Percentiles rank a stretch among this genome's conserved stretches.
Conservation (phyloP, 805 yeast genomes). For the Zygoascus bituminiphila region DNA sequence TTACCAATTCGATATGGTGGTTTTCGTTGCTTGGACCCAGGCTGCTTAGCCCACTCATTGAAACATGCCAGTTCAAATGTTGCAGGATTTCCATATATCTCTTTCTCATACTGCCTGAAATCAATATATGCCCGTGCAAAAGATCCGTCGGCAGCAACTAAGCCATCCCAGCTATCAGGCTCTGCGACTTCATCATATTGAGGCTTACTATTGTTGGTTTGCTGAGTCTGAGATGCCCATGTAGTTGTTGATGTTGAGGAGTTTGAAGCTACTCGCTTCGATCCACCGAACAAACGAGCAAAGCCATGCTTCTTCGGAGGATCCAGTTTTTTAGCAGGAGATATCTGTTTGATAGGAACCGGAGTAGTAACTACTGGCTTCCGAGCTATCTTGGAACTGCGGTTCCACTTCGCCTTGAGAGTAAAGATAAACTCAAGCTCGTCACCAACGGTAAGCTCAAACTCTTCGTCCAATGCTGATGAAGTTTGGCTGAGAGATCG, state of each 20-base stretch:
- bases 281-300: conserved; percentile 11
- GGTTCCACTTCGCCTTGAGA: conserved; percentile 53
- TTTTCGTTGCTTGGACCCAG: conserved; percentile 6
- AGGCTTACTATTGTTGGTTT: conserved; percentile 1
- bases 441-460: conserved; percentile 61
- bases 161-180: conserved; percentile 40
- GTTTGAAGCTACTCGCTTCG: neutral
- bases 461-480: conserved; percentile 56
- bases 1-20: conserved; percentile 40
- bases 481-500: conserved; percentile 22
- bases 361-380: neutral
- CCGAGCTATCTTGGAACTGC: conserved; percentile 10
- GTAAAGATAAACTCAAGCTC: conserved; percentile 61
- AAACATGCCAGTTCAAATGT: conserved; percentile 53
- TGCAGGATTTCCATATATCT: conserved; percentile 46
- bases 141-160: conserved; percentile 80
- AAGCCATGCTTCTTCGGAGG: conserved; percentile 11
- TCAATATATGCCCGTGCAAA: conserved; percentile 73
- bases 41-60: conserved; percentile 67
- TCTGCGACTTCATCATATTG: neutral
- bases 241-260: neutral
- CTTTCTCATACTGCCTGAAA: conserved; percentile 50
- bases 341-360: neutral
- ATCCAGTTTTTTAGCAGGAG: conserved; percentile 1
- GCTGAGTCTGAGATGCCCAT: neutral